Evolutionary conservation across 208 protist genomes (phyloP), one percentile per base, ranked within the genome.

Genomic region (Trypanosoma scelopori): DNA sequence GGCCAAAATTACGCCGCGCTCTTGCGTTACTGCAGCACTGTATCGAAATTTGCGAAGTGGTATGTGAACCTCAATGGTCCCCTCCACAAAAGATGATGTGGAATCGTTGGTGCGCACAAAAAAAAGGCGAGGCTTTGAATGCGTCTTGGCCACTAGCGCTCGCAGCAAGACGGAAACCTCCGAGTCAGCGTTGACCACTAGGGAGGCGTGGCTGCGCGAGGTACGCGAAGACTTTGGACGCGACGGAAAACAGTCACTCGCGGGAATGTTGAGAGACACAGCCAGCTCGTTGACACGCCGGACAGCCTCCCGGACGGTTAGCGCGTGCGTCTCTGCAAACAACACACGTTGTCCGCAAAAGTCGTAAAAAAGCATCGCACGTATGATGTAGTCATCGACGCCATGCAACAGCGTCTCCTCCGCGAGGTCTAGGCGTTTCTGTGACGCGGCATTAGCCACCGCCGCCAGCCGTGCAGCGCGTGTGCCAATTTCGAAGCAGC

Each of bases 361-460:
- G 50, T 92, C 85, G 66, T 92, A 89, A 22, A 92, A 85, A 1
- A 92, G 66, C 82, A 92, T 88, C 0, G 85, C 85, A 27, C 85
- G 85, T 27, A 76, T 60, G 22, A 90, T 90, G 28, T 61, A 69
- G 23, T 65, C 28, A 32, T 65, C 65, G 3, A 76, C 43, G 16
- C n/a, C 22, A 20, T 58, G 59, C 43, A 41, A 48, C 3, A 66
- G 16, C 1, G 39, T 42, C 22, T 32, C 51, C 50, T 66, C 67
- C 11, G 57, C 57, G 30, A 35, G 13, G 32, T 47, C 39, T 18
- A 20, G 23, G 25, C 22, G 30, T 1, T 48, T 30, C 6, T 53
- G 35, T 30, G 52, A 32, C 6, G 27, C 13, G 12, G 60, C 32
- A 22, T 20, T 37, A 23, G 0, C 43, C 9, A 23, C 50, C 1